Conservation (phyloP, 139 green algal genomes). For the Deuterostichococcus epilithicus region DNA sequence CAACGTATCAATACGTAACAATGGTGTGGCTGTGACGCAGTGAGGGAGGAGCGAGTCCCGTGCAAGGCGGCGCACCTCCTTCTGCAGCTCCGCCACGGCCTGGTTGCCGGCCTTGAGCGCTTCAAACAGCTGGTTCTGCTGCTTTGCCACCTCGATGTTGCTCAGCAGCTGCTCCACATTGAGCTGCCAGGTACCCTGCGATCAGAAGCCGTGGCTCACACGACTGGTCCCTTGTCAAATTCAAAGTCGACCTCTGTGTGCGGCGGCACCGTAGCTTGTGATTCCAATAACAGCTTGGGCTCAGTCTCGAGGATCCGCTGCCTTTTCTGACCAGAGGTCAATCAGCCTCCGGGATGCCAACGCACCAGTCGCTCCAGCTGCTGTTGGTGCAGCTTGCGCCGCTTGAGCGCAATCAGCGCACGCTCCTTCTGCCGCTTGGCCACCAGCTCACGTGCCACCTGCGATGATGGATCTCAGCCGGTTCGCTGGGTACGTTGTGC, state of each 20-base stretch:
- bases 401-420: conserved; percentile 68
- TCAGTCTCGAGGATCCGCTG: too few relatives aligned
- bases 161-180: conserved; percentile 75
- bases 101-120: conserved; percentile 71
- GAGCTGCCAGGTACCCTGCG: conserved; percentile 33
- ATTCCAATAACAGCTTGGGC: too few relatives aligned
- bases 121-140: conserved; percentile 63
- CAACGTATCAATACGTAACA: too few relatives aligned
- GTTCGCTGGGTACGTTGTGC: too few relatives aligned
- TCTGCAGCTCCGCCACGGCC: conserved; percentile 66
- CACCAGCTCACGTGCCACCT: conserved; percentile 40
- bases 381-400: conserved; percentile 64
- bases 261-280: too few relatives aligned
- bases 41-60: too few relatives aligned
- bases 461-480: not conserved
- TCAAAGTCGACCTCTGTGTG: too few relatives aligned
- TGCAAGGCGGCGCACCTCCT: conserved; percentile 23
- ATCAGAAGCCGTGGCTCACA: too few relatives aligned
- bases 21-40: too few relatives aligned
- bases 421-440: conserved; percentile 32
- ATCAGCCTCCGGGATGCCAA: too few relatives aligned
- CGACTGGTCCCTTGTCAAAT: too few relatives aligned
- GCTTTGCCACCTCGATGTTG: conserved; percentile 71
- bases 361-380: conserved; percentile 40
- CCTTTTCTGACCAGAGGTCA: too few relatives aligned